Percentiles rank a stretch among this genome's conserved stretches.
phyloP scores from a whole-genome alignment of 2,329 filamentous ascomycete genomes.

The Aureobasidium leucospermi region DNA sequence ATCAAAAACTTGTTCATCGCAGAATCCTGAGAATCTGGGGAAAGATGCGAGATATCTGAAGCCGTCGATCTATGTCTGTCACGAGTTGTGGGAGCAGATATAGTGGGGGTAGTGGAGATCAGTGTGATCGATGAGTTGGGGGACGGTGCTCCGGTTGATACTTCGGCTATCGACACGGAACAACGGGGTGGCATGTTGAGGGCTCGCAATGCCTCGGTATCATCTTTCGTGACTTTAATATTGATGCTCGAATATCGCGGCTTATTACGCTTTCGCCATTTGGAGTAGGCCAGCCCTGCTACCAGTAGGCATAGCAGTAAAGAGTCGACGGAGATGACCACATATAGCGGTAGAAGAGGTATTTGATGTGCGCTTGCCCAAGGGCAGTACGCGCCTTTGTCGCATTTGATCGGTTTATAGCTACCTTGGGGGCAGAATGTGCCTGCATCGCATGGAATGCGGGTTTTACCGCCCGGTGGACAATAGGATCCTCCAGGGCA shows the following conservation, averaged over 20 bases:
- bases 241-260: constrained; percentile 19
- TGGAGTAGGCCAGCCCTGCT: constrained; percentile 29
- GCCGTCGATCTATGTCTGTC: not conserved
- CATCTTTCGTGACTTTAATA: constrained; percentile 19
- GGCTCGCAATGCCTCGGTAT: constrained; percentile 25
- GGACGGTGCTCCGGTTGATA: too few species aligned
- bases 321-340: constrained; percentile 39
- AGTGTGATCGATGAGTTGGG: constrained; percentile 18
- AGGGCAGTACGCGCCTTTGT: constrained; percentile 40
- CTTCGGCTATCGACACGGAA: constrained; percentile 22
- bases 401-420: constrained; percentile 41
- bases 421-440: constrained; percentile 47
- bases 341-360: constrained; percentile 36
- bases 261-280: constrained; percentile 28
- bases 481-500: constrained; percentile 42
- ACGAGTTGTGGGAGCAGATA: not conserved
- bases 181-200: constrained; percentile 13
- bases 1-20: constrained; percentile 45
- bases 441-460: constrained; percentile 39
- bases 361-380: constrained; percentile 37
- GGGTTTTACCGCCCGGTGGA: constrained; percentile 35
- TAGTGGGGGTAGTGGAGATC: not conserved
- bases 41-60: constrained; percentile 22
- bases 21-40: constrained; percentile 23
- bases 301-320: constrained; percentile 33